Evolutionary conservation across 2,329 filamentous ascomycete species (phyloP).

Genomic region (Aspergillus fumigatus): DNA sequence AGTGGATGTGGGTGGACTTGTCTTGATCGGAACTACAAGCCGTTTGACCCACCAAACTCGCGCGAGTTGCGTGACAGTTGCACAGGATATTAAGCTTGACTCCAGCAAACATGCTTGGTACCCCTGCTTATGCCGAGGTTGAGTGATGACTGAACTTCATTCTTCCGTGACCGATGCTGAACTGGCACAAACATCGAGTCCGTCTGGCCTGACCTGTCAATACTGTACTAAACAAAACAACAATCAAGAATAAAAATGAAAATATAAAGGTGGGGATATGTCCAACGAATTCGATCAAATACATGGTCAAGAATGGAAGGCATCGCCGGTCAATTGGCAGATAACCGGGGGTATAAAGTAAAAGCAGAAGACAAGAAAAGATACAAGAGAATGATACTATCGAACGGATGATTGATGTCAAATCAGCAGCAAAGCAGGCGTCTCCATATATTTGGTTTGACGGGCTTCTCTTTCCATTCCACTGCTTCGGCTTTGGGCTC

Average conservation of each 20-base stretch:
- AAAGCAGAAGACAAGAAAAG: conserved; percentile 3
- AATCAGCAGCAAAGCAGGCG: conserved; percentile 13
- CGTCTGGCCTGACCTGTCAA: neutral
- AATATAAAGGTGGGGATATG: neutral
- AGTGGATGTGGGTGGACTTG: neutral
- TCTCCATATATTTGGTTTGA: conserved; percentile 11
- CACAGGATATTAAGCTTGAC: neutral
- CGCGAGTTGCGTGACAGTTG: neutral
- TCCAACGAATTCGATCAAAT: neutral
- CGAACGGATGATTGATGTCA: neutral
- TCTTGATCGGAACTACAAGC: neutral
- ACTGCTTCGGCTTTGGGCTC: neutral
- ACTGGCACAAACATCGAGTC: neutral
- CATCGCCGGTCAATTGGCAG: neutral
- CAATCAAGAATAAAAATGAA: no score
- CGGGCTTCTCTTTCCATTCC: neutral
- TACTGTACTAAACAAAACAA: neutral
- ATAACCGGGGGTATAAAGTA: conserved; percentile 11
- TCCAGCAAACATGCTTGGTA: neutral
- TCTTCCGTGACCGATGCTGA: neutral
- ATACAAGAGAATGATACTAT: neutral
- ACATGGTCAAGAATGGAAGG: neutral
- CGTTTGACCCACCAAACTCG: neutral
- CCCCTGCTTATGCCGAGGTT: neutral
- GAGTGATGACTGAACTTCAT: neutral